Conservation (phyloP, 768 basidiomycete genomes). For the Polyporus arcularius region DNA sequence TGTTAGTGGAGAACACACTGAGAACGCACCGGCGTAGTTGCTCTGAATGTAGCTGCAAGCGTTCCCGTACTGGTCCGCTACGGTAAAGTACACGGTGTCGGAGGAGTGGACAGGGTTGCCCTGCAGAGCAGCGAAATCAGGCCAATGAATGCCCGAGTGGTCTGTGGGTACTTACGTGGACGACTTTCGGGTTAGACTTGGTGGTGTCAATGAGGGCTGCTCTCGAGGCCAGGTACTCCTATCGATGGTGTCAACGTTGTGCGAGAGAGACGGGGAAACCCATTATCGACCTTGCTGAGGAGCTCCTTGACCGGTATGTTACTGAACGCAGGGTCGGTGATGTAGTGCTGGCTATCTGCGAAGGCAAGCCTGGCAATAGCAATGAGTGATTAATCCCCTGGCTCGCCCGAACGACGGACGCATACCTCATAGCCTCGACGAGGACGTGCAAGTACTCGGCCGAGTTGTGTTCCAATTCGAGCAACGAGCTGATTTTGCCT, state of each 20-base stretch:
- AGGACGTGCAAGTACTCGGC: conserved; percentile 85
- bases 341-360: conserved; percentile 88
- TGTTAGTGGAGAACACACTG: neutral
- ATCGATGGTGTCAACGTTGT: neutral
- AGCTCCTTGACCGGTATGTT: conserved; percentile 81
- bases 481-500: conserved; percentile 64
- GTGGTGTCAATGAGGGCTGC: conserved; percentile 77
- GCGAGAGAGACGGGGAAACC: neutral
- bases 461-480: conserved; percentile 89
- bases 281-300: conserved; percentile 64
- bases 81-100: conserved; percentile 95
- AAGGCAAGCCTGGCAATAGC: conserved; percentile 48
- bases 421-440: conserved; percentile 81
- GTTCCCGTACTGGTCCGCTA: conserved; percentile 85
- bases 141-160: neutral
- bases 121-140: conserved; percentile 33
- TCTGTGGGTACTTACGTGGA: conserved; percentile 51
- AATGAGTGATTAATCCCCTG: neutral
- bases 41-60: conserved; percentile 90
- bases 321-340: conserved; percentile 84
- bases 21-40: conserved; percentile 71
- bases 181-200: conserved; percentile 63
- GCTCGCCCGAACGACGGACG: neutral
- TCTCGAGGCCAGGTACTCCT: conserved; percentile 84
- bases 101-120: conserved; percentile 84